These are phyloP conservation scores for Fusarium hostae DNA, from an alignment of 2,329 filamentous ascomycete species.

Conservation along the genomic window DNA sequence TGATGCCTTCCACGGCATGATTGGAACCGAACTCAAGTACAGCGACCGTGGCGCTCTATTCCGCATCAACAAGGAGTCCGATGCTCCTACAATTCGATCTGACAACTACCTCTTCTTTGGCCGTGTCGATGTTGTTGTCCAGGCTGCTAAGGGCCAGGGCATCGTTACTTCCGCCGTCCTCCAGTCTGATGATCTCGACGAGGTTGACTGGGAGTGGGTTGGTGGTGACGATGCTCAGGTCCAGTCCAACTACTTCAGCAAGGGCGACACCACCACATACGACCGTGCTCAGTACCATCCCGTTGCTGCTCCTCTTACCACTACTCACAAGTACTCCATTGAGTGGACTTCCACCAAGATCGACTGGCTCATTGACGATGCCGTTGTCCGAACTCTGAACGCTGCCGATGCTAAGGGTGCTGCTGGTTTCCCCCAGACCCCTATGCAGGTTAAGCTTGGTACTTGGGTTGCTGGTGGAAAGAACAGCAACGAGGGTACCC, in stretches of 20 bases:
- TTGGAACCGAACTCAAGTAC: slow-evolving; percentile 62
- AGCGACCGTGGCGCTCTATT: slow-evolving; percentile 63
- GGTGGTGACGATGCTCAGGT: slow-evolving; percentile 79
- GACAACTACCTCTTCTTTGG: slow-evolving; percentile 98
- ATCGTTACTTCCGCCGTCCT: slow-evolving; percentile 92
- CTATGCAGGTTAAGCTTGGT: slow-evolving; percentile 76
- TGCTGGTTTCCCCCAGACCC: slow-evolving; percentile 75
- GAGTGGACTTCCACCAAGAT: slow-evolving; percentile 74
- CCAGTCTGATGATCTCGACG: slow-evolving; percentile 87
- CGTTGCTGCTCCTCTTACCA: slow-evolving; percentile 65
- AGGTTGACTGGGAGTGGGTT: slow-evolving; percentile 96
- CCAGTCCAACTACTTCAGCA: slow-evolving; percentile 88
- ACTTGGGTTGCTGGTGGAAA: slow-evolving; percentile 71
- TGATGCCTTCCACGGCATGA: slow-evolving; percentile 60
- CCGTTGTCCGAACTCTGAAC: slow-evolving; percentile 69
- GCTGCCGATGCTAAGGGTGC: slow-evolving; percentile 68
- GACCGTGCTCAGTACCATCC: slow-evolving; percentile 73
- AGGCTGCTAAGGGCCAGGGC: slow-evolving; percentile 82
- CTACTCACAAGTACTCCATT: slow-evolving; percentile 73
- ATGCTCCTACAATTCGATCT: slow-evolving; percentile 78
- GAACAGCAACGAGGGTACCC: slow-evolving; percentile 74
- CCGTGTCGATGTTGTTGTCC: slow-evolving; percentile 80
- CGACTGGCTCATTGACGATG: slow-evolving; percentile 73
- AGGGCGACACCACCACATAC: slow-evolving; percentile 76
- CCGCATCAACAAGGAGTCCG: slow-evolving; percentile 73